Evolutionary conservation across 352 stramenopile genomes (phyloP), one percentile per base, ranked within the genome.

Genomic region (Globisporangium nunn): DNA sequence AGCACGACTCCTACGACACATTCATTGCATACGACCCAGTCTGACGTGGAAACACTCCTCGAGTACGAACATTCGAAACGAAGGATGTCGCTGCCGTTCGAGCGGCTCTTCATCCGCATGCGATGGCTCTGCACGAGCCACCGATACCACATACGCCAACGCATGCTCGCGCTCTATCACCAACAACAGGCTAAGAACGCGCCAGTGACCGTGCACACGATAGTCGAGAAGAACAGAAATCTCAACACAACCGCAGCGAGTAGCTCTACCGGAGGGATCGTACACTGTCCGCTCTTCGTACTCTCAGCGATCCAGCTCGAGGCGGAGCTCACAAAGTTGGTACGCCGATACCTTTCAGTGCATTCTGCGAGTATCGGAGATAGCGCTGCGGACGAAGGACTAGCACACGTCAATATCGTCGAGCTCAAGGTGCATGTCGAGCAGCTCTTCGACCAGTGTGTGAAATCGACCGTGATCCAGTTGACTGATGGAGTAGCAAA

Each of bases 71-170:
- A 78, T 52, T 29, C 65, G 15, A 50, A 63, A 39, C 56, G 66
- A 2, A 58, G 62, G 18, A 54, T 68, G 14, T 49, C 53, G 2
- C 44, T 77, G 6, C 58, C 59, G 1, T 41, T 81, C 29, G 74
- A 81, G 29, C 62, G 74, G 4, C 67, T 86, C 39, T 72, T 74
- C 15, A 31, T 64, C 14, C 67, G 71, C 1, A 56, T 82, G 8
- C 72, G 67, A 44, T 84, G 72, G 70, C 50, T 86, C 43, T 64
- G 61, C n/a, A 61, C 59, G 39, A 84, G 74, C n/a, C 71, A 86
- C 55, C 70, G 68, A 6, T 81, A 71, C 46, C 72, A 82, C 59
- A 33, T 86, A 15, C 70, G 68, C 6, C 72, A 82, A 50, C 76
- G 76, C 12, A 82, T 79, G 76, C 56, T 82, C 31, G 61, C 67